Base-by-base conservation (phyloP, 495 filamentous ascomycete genomes). In the Penicillium chermesinum region DNA sequence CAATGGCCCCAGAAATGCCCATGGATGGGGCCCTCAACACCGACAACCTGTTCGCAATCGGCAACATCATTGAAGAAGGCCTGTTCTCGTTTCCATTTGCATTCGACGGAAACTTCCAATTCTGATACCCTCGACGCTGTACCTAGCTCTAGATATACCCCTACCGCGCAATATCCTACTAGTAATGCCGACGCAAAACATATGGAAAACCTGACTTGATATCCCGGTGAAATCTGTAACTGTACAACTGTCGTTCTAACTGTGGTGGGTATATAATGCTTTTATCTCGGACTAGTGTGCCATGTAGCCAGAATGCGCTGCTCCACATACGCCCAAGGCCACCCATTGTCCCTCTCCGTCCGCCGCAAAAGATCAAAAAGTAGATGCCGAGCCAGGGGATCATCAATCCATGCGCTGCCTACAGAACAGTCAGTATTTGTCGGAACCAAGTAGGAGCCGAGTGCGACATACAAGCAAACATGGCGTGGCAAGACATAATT, bases 401-500 rank as follows among this genome's bases (percentile, higher is more conserved):
- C 56, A 13, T 59, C 56, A 14, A 72, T 63, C 65, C 67, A 70
- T 14, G 62, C 60, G 38, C 64, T 55, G 41, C 64, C 67, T 70
- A 41, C 8, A 15, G 10, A 6, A n/a, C 21, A 36, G 25, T 48
- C 9, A 41, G 51, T 37, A 45, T 9, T 18, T n/a, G n/a, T n/a
- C n/a, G n/a, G 4, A 4, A 13, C 7, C 12, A 40, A 12, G 33
- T 34, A 3, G 8, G 19, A 12, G 33, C 4, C n/a, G 34, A 15
- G 20, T 17, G 16, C 45, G 7, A 51, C 61, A 41, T 55, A 68
- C 69, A 72, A 18, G 62, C 67, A 56, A 58, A 65, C 2, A 72
- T 51, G 21, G 65, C 65, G 41, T 72, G 65, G 36, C 67, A 66
- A 20, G 69, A 67, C 57, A 69, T 70, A n/a, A 66, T 63, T 25